Base-by-base conservation (phyloP, 805 yeast species). In the Kodamaea lidongshanica region DNA sequence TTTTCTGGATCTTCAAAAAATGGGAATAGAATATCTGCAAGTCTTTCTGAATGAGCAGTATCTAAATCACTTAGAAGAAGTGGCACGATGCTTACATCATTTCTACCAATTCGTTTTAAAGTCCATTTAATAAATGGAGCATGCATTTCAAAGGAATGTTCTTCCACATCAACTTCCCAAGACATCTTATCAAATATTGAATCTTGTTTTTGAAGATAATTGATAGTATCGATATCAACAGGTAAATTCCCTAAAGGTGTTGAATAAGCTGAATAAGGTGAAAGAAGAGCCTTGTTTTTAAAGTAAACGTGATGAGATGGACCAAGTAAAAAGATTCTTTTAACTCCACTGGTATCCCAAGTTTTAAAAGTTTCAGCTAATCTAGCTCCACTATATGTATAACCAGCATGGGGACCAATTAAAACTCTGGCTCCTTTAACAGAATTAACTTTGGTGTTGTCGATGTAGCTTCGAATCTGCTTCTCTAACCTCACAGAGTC, bases 121-220 rank as follows among this genome's bases (percentile, higher is more conserved):
- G 24, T 25, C 35, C 35, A 32, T 11, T 27, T 19, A 6, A 84
- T 58, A 37, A 73, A 78, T 0, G 97, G 95, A 49, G 80, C 70
- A 54, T 92, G 97, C 95, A 92, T 84, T 48, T 92, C 98, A 46
- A 92, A 74, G 30, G 92, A 79, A 52, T 92, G 98, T 52, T 92
- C 98, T 11, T 79, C 81, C 36, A 77, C 75, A 52, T 92, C 98
- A 9, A 67, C 66, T 0, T 62, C 69, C 2, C 52, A 39, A 16
- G 65, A 52, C 94, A 87, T 81, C 32, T 50, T 54, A 35, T 62
- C 59, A 39, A 83, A 77, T 5, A 67, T 40, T 2, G 56, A 54
- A n/a, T 54, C 15, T 15, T 44, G 33, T 10, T 35, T 29, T 3
- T 65, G 34, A 22, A 80, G 48, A 11, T 57, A 42, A 2, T 51